Conservation (phyloP, 2,329 filamentous ascomycete genomes). For the Tympanopsis confertula region DNA sequence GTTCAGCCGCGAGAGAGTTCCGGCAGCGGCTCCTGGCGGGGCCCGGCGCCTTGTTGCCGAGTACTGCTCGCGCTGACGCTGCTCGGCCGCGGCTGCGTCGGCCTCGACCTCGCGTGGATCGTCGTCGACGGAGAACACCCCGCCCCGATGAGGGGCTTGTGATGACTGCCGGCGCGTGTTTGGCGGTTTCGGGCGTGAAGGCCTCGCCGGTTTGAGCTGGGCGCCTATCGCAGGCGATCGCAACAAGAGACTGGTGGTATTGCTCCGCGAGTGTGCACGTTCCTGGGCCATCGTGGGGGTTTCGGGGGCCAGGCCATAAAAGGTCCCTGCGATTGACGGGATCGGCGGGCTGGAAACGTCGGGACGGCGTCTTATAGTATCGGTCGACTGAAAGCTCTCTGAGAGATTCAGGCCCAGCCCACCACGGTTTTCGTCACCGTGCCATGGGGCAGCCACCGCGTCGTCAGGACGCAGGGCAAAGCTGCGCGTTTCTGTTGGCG, state of each 20-base stretch:
- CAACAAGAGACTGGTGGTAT: neutral
- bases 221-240: neutral
- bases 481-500: no score
- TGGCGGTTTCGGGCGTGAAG: neutral
- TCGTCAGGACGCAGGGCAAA: no score
- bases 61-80: constrained; percentile 20
- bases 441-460: no score
- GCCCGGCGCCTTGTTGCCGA: constrained; percentile 23
- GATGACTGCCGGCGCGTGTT: constrained; percentile 10
- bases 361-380: neutral
- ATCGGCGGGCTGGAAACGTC: no score
- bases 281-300: neutral
- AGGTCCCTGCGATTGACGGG: neutral
- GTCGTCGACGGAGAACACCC: constrained; percentile 85
- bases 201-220: neutral
- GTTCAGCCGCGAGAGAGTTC: constrained; percentile 28
- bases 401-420: neutral
- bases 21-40: no score
- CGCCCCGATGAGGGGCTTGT: constrained; percentile 66
- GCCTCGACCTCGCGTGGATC: constrained; percentile 69
- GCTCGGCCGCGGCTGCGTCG: constrained; percentile 41
- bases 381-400: neutral
- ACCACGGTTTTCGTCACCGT: no score
- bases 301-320: neutral
- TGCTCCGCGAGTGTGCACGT: neutral